Evolutionary conservation across 345 rosid genomes (phyloP), one percentile per base, ranked within the genome.

Genomic region (Pugionium dolabratum): DNA sequence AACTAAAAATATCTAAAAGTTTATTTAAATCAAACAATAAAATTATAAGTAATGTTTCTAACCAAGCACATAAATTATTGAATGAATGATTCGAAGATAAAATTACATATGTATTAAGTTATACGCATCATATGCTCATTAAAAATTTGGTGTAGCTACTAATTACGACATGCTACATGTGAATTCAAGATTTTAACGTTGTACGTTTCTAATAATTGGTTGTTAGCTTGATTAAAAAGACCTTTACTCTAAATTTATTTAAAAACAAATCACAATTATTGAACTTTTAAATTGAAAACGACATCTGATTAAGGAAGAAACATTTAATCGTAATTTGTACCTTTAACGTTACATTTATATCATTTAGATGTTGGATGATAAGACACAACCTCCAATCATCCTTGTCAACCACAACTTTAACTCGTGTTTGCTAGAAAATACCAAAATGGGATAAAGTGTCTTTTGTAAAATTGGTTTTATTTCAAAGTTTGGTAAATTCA

Each of bases 351-450:
- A 25, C 30, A 30, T 32, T 41, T 41, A 33, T 8, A 32, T 60
- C 3, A 33, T 18, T 33, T 18, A 59, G 43, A 59, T 59, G 37
- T 59, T 59, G 30, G 18, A 18, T 18, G 59, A 59, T 69, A 68
- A 58, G 66, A 55, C 41, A 53, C 18, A 18, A 18, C 26, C 25
- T 35, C 26, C 27, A 48, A 58, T 25, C 58, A 69, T 33, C 29
- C 6, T 25, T 59, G 73, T 66, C 44, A 52, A 49, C 73, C 59
- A 59, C 59, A 49, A 32, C 73, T 59, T 68, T 63, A 43, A 49
- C 36, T 54, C 48, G 53, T 61, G 35, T 48, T 27, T 30, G 59
- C 66, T 60, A 62, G 5, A 70, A 62, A 61, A 49, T 62, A 37
- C 29, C 29, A 53, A 62, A 70, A 62, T 61, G 62, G 68, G 4